Evolutionary conservation across 176 grass and related monocot species (phyloP), one percentile per base, ranked within the genome.

Genomic region (Musa acuminata): DNA sequence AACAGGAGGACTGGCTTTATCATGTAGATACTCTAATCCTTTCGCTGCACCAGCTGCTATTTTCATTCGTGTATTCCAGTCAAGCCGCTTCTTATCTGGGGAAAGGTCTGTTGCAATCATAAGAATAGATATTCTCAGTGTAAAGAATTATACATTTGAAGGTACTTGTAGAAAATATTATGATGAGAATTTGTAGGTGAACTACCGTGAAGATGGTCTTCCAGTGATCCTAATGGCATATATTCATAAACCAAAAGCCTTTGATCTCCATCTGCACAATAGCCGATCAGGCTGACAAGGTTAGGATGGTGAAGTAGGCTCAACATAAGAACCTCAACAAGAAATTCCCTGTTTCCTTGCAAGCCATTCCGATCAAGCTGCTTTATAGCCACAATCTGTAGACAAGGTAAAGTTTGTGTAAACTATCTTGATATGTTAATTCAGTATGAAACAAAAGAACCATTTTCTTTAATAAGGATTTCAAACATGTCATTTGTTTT

Each of bases 221-320:
- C 87, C 75, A 89, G 75, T 25, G 87, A 89, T 78, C 87, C 84
- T 21, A 89, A 57, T 8, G 84, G 69, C 87, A 89, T 90, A 12
- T 83, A 90, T 54, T 90, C 87, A 26, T 90, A 90, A 77, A 86
- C 84, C 78, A 90, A 63, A 60, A 86, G 84, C 70, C 87, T 81
- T 68, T 86, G 87, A 78, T 84, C 81, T 27, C 84, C 87, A 81
- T 86, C 87, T 5, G 87, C 87, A 50, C 87, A 90, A 74, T 86
- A 86, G 55, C 87, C 84, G 52, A 86, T 83, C 52, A 90, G 78
- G 58, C 62, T 90, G 25, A 90, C 87, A 67, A 90, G 87, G 65
- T 90, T 86, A 23, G 87, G 83, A 71, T 90, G 81, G 62, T 90
- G 84, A 67, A 90, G 81, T 55, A 86, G 53, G 70, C 83, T 90